phyloP scores from a whole-genome alignment of 768 basidiomycete species.

The Phanerodontia chrysosporium region DNA sequence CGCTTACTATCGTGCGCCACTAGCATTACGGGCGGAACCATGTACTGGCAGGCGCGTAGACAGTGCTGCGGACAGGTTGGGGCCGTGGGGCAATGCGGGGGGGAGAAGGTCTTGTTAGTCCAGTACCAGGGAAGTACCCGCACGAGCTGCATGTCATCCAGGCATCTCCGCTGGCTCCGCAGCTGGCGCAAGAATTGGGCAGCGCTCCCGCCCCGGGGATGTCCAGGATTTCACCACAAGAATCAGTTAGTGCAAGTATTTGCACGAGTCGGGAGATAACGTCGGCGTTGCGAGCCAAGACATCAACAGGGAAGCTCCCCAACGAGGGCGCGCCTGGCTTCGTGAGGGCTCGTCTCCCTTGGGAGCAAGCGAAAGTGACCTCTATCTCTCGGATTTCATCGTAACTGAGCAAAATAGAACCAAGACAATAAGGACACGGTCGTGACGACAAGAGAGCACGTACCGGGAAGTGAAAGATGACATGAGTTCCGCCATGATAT shows the following conservation, averaged over 20 bases:
- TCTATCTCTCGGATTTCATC: constrained; percentile 5
- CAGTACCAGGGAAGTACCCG: not conserved
- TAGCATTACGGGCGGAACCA: no score
- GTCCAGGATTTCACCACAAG: no score
- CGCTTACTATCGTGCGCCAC: not conserved
- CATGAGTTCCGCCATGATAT: constrained; percentile 21
- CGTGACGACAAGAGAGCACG: not conserved
- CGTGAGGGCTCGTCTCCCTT: not conserved
- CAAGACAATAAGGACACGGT: no score
- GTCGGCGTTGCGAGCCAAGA: not conserved
- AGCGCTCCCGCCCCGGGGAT: not conserved
- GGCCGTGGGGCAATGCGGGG: no score
- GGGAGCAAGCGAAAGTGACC: not conserved
- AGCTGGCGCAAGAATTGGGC: not conserved
- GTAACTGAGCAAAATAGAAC: not conserved
- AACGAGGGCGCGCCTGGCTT: not conserved
- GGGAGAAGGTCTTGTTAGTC: not conserved
- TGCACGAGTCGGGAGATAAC: not conserved
- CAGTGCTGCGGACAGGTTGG: no score
- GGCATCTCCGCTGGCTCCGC: not conserved
- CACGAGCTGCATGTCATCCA: not conserved
- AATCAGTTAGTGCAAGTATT: not conserved
- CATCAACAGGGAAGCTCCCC: not conserved
- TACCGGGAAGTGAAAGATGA: constrained; percentile 15
- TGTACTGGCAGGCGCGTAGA: no score